phyloP scores from a whole-genome alignment of 139 green algal species.

The Coelastrella sp. region DNA sequence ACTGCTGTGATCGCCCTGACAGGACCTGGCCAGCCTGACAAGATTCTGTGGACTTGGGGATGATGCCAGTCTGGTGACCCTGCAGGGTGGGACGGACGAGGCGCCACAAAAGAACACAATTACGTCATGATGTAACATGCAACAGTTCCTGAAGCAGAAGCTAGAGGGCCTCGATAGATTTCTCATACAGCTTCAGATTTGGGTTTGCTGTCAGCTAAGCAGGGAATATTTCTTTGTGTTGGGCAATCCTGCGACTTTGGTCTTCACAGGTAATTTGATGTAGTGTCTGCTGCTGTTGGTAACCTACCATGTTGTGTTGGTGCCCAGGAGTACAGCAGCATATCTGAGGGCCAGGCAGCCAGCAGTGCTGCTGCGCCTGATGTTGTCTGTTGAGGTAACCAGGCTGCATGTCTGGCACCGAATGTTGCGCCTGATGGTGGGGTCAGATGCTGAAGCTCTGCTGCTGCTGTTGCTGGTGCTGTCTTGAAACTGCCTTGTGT shows the following conservation, averaged over 20 bases:
- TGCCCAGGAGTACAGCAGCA: conserved; percentile 29
- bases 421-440: not conserved
- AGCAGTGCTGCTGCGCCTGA: conserved; percentile 6
- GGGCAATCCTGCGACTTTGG: not conserved
- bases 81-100: no score
- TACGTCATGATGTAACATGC: no score
- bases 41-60: not conserved
- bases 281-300: not conserved
- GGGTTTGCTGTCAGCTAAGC: no score
- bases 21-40: conserved; percentile 17
- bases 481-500: no score
- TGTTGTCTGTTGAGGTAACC: not conserved
- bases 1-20: not conserved
- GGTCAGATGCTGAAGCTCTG: not conserved
- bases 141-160: no score
- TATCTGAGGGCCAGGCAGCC: not conserved
- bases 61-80: not conserved
- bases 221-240: not conserved
- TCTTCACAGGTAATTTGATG: not conserved
- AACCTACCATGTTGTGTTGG: not conserved
- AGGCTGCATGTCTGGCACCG: not conserved
- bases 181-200: no score
- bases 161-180: no score
- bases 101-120: no score
- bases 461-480: not conserved